A percentile compares a stretch with the other conserved stretches of the same genome.
phyloP scores from a whole-genome alignment of 2,329 filamentous ascomycete genomes.

The Cephalotrichum gorgonifer region DNA sequence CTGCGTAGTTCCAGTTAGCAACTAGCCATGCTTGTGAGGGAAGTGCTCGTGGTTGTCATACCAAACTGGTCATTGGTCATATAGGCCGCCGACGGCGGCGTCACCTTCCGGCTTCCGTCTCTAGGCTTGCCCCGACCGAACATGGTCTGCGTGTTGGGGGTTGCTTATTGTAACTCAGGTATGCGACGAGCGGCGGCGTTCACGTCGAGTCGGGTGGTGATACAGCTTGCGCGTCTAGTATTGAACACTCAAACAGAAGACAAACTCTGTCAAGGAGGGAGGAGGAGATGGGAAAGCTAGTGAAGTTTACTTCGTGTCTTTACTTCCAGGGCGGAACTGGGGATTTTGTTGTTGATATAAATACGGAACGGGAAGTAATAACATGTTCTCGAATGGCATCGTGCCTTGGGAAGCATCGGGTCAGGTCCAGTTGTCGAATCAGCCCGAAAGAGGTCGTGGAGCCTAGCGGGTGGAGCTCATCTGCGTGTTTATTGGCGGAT shows the following conservation, averaged over 20 bases:
- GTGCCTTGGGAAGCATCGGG: not conserved
- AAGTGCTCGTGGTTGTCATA: conserved; percentile 20
- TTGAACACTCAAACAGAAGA: not conserved
- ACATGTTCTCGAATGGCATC: no score
- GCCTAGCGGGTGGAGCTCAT: not conserved
- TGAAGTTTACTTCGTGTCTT: not conserved
- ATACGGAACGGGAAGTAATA: not conserved
- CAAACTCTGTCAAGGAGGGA: not conserved
- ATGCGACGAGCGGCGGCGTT: not conserved
- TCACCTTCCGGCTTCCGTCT: conserved; percentile 35
- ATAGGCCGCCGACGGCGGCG: conserved; percentile 51
- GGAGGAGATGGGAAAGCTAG: not conserved
- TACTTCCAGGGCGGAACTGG: not conserved
- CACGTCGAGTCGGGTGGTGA: not conserved
- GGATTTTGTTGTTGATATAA: not conserved
- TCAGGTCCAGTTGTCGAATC: not conserved
- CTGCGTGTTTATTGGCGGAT: not conserved
- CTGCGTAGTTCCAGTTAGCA: not conserved
- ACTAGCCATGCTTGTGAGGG: not conserved
- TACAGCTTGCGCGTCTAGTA: not conserved
- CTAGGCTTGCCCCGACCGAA: not conserved
- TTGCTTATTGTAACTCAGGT: not conserved
- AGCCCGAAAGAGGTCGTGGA: not conserved
- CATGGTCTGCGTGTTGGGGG: not conserved
- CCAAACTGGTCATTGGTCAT: conserved; percentile 61